These are phyloP conservation scores for Acer yangbiense DNA, from an alignment of 345 rosid species.

Conservation along the genomic window DNA sequence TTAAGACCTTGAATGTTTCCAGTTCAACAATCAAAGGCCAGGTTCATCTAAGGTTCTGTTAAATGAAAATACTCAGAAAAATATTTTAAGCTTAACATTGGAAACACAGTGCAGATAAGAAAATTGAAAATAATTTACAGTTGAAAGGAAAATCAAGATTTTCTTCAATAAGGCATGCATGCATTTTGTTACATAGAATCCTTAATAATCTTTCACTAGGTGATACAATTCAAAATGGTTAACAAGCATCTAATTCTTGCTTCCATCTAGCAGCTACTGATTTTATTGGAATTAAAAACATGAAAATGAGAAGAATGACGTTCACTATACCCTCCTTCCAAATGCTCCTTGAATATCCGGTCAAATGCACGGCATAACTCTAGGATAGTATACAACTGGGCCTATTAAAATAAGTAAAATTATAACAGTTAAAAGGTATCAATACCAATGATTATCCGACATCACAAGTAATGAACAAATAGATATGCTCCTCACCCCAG, in stretches of 20 bases:
- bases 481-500: slow-evolving; percentile 51
- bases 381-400: slow-evolving; percentile 65
- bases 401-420: slow-evolving; percentile 35
- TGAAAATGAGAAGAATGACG: slow-evolving; percentile 1
- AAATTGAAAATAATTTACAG: background rate
- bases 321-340: slow-evolving; percentile 69
- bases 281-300: background rate
- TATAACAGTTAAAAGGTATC: background rate
- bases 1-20: background rate
- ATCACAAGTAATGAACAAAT: background rate
- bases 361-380: slow-evolving; percentile 78
- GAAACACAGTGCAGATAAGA: background rate
- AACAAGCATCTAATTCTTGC: slow-evolving; percentile 5
- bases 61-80: too few relatives aligned
- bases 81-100: background rate
- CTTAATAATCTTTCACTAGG: background rate
- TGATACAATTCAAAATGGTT: background rate
- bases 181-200: background rate
- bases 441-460: slow-evolving; percentile 9
- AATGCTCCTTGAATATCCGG: slow-evolving; percentile 69
- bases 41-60: background rate
- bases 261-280: background rate
- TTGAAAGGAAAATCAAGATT: background rate
- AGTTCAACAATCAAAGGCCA: background rate
- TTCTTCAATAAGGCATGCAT: slow-evolving; percentile 1